These are phyloP conservation scores for Blastobotrys parvus DNA, from an alignment of 805 yeast species.

Conservation along the genomic window DNA sequence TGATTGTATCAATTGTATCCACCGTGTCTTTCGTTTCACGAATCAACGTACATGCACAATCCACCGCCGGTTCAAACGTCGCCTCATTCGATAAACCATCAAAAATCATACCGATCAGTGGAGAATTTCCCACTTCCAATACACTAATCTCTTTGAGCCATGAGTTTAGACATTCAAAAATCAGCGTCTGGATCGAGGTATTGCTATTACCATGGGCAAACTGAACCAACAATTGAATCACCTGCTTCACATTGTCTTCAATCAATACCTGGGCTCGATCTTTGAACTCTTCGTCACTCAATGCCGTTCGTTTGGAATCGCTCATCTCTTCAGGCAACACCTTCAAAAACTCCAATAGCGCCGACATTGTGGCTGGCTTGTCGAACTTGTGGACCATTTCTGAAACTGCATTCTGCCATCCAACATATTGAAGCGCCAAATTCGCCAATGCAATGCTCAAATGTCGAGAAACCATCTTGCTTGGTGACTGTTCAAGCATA, in stretches of 20 bases:
- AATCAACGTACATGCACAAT: constrained; percentile 74
- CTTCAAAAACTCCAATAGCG: constrained; percentile 68
- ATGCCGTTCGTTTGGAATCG: constrained; percentile 66
- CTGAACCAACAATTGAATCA: constrained; percentile 53
- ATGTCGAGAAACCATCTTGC: constrained; percentile 67
- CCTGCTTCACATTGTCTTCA: constrained; percentile 56
- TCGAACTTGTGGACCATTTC: constrained; percentile 46
- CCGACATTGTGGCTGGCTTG: constrained; percentile 6
- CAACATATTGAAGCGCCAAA: constrained; percentile 64
- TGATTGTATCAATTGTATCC: constrained; percentile 43
- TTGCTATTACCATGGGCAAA: constrained; percentile 34
- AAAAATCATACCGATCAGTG: constrained; percentile 64
- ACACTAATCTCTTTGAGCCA: constrained; percentile 89
- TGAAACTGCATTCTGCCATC: constrained; percentile 63
- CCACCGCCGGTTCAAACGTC: constrained; percentile 77
- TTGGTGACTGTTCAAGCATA: constrained; percentile 39
- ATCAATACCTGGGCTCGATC: constrained; percentile 56
- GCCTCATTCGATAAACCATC: constrained; percentile 48
- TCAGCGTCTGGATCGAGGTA: constrained; percentile 33
- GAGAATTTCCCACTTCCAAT: constrained; percentile 52
- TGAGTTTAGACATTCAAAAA: constrained; percentile 71
- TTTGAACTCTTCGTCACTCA: constrained; percentile 74
- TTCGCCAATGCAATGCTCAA: constrained; percentile 75
- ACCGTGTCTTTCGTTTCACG: constrained; percentile 70
- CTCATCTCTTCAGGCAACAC: constrained; percentile 87